Percentiles rank a stretch among this genome's conserved stretches.
Conservation (phyloP, 805 yeast genomes). For the Yarrowia deformans region DNA sequence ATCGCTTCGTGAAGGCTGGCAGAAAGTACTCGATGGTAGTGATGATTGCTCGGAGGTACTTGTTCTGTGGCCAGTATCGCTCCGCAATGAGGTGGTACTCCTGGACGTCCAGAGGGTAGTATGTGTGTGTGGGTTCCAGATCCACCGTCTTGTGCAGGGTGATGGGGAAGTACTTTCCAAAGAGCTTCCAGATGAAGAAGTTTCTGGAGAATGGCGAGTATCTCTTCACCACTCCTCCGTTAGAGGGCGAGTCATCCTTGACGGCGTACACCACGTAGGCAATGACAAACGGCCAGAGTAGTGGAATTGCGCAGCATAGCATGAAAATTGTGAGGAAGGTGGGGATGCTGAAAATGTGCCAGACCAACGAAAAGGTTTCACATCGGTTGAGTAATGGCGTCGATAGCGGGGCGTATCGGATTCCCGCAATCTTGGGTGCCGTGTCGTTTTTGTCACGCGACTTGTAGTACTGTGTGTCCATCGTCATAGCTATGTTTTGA, state of each 20-base stretch:
- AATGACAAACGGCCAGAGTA: constrained; percentile 70
- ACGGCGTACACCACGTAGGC: constrained; percentile 69
- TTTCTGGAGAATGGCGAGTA: constrained; percentile 65
- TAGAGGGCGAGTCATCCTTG: constrained; percentile 71
- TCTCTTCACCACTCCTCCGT: constrained; percentile 71
- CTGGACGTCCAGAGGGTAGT: constrained; percentile 35
- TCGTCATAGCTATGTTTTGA: not conserved
- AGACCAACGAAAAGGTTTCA: constrained; percentile 71
- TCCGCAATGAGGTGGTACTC: constrained; percentile 32
- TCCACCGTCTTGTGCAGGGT: constrained; percentile 69
- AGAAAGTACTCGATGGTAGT: constrained; percentile 25
- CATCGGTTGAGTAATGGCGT: constrained; percentile 55
- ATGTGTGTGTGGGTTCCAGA: constrained; percentile 66
- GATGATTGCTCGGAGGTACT: constrained; percentile 7
- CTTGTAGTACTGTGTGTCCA: constrained; percentile 36
- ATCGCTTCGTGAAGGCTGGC: constrained; percentile 30
- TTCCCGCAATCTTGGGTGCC: constrained; percentile 29
- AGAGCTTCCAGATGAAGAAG: constrained; percentile 69
- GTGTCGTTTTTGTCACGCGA: constrained; percentile 27
- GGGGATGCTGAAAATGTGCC: constrained; percentile 79
- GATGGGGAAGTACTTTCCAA: constrained; percentile 83
- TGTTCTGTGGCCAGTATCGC: constrained; percentile 31
- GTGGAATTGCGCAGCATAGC: constrained; percentile 62
- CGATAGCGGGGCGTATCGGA: constrained; percentile 40
- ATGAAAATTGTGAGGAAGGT: constrained; percentile 56